Evolutionary conservation across 257 asterid genomes (phyloP), one percentile per base, ranked within the genome.

Genomic region (Henckelia pumila): DNA sequence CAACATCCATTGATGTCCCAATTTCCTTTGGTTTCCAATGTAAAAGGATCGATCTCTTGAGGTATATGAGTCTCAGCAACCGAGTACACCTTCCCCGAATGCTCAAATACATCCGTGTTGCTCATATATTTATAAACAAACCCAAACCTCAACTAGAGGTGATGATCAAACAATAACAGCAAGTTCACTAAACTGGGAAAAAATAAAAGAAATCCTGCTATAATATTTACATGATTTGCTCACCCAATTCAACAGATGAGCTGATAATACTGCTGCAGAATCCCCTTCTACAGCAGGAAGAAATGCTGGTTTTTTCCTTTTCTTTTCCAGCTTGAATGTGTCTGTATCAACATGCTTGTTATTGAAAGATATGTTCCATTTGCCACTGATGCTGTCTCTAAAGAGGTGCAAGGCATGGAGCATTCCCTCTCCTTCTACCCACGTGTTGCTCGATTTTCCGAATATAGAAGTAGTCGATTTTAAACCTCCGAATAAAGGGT

Each of bases 21-120:
- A 67, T 79, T 75, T 23, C 68, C 10, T 61, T 47, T n/a, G 29
- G 29, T 8, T 37, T 26, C 47, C 0, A 89, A 65, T 0, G 92
- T 75, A 8, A 4, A 19, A 37, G 85, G 40, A 61, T 85, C 91
- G 4, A 85, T 75, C 63, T 87, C 89, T 69, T 82, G 91, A 56
- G 92, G 91, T n/a, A 76, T 63, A 68, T 85, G 88, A 65, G 73
- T 82, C 79, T 89, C 92, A 2, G 92, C 66, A 59, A 64, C 64
- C 1, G 96, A 85, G 73, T 81, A 89, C 26, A 64, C 62, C 70
- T 79, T 89, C 59, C 91, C 94, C 10, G 81, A 64, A 56, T 87
- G 91, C 83, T 87, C 95, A 72, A 85, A 73, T 24, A 85, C 74
- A 66, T 60, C 85, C 5, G 95, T 87, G 77, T 85, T 87, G 82